Conservation (phyloP, 2,329 filamentous ascomycete species). For the Colletotrichum siamense region DNA sequence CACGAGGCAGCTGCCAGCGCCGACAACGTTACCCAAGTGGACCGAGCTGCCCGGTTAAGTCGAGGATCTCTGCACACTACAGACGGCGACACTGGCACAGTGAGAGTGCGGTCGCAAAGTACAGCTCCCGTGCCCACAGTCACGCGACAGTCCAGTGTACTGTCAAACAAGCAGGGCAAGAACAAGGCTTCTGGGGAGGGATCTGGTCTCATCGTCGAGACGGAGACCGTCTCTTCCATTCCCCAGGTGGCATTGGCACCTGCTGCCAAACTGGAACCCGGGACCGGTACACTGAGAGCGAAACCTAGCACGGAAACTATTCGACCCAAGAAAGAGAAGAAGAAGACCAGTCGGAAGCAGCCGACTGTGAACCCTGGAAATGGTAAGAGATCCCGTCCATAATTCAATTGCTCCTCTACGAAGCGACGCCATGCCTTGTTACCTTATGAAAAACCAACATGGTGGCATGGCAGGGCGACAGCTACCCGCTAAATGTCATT, state of each 20-base stretch:
- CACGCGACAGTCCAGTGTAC: conserved; percentile 68
- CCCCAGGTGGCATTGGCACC: conserved; percentile 79
- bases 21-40: conserved; percentile 42
- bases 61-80: conserved; percentile 51
- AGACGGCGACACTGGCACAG: conserved; percentile 71
- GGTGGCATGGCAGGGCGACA: background rate
- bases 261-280: conserved; percentile 67
- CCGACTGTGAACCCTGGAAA: conserved; percentile 73
- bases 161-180: conserved; percentile 71
- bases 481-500: conserved; percentile 25
- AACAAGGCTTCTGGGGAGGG: conserved; percentile 72
- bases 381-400: conserved; percentile 60
- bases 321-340: conserved; percentile 91
- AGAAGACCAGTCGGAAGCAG: conserved; percentile 77
- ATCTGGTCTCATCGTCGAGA: conserved; percentile 96
- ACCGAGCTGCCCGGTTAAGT: conserved; percentile 46
- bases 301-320: conserved; percentile 97
- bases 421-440: background rate
- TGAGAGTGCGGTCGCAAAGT: conserved; percentile 45
- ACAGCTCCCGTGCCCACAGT: conserved; percentile 57
- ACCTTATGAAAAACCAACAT: background rate
- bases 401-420: conserved; percentile 25
- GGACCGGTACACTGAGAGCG: conserved; percentile 76
- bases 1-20: conserved; percentile 47
- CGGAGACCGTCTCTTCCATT: conserved; percentile 91